phyloP scores from a whole-genome alignment of 2,329 filamentous ascomycete genomes.

The Epichloe sp. region DNA sequence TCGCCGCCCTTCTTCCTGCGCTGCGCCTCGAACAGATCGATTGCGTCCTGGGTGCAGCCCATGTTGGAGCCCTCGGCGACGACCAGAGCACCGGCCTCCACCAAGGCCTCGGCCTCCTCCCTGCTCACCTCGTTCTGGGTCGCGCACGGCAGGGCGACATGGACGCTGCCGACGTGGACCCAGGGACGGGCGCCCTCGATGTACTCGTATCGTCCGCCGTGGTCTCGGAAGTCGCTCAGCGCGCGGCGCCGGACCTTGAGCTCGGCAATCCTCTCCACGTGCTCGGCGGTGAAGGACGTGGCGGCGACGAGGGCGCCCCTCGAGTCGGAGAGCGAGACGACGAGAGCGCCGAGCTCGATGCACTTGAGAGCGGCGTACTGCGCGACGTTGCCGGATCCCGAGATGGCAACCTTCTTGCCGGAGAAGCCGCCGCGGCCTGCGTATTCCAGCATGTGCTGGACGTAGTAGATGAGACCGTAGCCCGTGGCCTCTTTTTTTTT shows the following conservation, averaged over 20 bases:
- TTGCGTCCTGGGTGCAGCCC: slow-evolving; percentile 93
- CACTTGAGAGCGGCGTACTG: slow-evolving; percentile 95
- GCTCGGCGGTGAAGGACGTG: slow-evolving; percentile 59
- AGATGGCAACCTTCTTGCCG: slow-evolving; percentile 91
- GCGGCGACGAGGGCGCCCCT: slow-evolving; percentile 71
- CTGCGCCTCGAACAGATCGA: slow-evolving; percentile 78
- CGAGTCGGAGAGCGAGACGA: slow-evolving; percentile 89
- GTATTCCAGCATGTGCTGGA: slow-evolving; percentile 88
- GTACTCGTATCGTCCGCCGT: slow-evolving; percentile 64
- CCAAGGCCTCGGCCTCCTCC: slow-evolving; percentile 75
- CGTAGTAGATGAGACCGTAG: slow-evolving; percentile 93
- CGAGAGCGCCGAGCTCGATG: slow-evolving; percentile 86
- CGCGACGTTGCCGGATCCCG: slow-evolving; percentile 93
- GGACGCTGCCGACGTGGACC: slow-evolving; percentile 78
- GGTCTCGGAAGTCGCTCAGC: slow-evolving; percentile 54
- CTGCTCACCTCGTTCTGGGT: slow-evolving; percentile 96
- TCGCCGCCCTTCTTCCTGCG: slow-evolving; percentile 53
- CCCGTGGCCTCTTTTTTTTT: slow-evolving; percentile 66
- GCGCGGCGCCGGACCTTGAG: slow-evolving; percentile 82
- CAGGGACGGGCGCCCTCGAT: slow-evolving; percentile 79
- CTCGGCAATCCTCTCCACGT: slow-evolving; percentile 64
- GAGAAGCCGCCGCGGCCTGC: slow-evolving; percentile 74
- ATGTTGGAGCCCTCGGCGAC: slow-evolving; percentile 98
- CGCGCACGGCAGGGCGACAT: slow-evolving; percentile 82
- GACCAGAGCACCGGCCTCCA: slow-evolving; percentile 65